Conservation (phyloP, 140 eudicot genomes). For the Erigeron philadelphicus region DNA sequence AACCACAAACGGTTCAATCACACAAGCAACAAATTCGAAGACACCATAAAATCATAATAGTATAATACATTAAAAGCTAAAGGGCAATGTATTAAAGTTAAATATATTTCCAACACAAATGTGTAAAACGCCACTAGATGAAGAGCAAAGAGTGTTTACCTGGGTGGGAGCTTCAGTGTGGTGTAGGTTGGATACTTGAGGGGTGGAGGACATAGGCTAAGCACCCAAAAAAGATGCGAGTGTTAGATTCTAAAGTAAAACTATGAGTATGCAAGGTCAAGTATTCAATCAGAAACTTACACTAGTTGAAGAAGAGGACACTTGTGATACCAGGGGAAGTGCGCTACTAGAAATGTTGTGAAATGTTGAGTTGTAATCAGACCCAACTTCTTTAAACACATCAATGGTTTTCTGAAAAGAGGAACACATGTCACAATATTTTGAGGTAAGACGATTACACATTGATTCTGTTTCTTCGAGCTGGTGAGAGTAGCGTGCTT, state of each 20-base stretch:
- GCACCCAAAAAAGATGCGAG: background rate
- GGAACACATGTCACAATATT: background rate
- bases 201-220: background rate
- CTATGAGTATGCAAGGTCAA: background rate
- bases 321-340: background rate
- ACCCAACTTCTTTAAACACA: too few relatives aligned
- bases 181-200: background rate
- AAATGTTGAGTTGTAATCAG: background rate
- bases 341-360: background rate
- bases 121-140: too few relatives aligned
- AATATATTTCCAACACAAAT: too few relatives aligned
- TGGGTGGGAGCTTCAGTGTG: too few relatives aligned
- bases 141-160: too few relatives aligned
- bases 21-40: background rate
- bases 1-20: background rate
- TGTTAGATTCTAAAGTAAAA: background rate
- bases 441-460: background rate
- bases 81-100: background rate
- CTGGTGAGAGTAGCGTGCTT: constrained; percentile 3
- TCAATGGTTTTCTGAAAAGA: background rate
- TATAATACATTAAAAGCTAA: background rate
- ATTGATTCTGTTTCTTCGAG: constrained; percentile 11
- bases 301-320: constrained; percentile 1
- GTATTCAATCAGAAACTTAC: constrained; percentile 15
- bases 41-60: background rate